phyloP scores from a whole-genome alignment of 2,329 filamentous ascomycete genomes.

The Myrmaecium sp. region DNA sequence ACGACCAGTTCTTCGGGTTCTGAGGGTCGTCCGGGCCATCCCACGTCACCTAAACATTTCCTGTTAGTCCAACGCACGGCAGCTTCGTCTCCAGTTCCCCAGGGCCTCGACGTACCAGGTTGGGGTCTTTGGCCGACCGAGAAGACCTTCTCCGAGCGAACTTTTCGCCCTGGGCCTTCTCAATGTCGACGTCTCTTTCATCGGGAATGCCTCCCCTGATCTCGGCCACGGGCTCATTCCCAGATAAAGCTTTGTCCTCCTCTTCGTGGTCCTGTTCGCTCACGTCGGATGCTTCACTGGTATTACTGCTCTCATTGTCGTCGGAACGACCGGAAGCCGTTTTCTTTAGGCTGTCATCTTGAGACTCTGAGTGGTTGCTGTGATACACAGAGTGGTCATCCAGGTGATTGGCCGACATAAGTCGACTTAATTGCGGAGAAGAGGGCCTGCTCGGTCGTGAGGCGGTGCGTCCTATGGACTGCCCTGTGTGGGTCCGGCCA shows the following conservation, averaged over 20 bases:
- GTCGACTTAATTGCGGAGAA: constrained; percentile 11
- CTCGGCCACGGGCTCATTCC: constrained; percentile 10
- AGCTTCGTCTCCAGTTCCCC: background rate
- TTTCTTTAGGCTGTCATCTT: too few relatives aligned
- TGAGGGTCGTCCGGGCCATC: constrained; percentile 27
- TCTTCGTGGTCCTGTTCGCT: constrained; percentile 7
- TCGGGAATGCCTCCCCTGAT: constrained; percentile 13
- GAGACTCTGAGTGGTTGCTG: constrained; percentile 14
- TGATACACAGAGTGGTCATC: constrained; percentile 20
- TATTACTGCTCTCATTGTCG: constrained; percentile 6
- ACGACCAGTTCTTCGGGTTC: constrained; percentile 31
- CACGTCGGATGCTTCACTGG: constrained; percentile 5
- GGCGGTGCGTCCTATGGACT: too few relatives aligned
- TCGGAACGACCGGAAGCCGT: constrained; percentile 12
- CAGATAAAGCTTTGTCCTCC: too few relatives aligned
- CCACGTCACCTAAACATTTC: constrained; percentile 28
- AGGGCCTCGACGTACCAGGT: constrained; percentile 16
- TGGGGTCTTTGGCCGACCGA: constrained; percentile 13
- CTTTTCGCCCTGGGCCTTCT: constrained; percentile 4
- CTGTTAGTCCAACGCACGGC: background rate
- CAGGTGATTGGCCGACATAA: constrained; percentile 15
- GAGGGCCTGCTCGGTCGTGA: constrained; percentile 10
- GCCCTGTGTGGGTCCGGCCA: too few relatives aligned
- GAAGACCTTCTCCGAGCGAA: constrained; percentile 13
- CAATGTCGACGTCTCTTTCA: constrained; percentile 17